Evolutionary conservation across 257 asterid species (phyloP), one percentile per base, ranked within the genome.

Genomic region (Capsicum baccatum): DNA sequence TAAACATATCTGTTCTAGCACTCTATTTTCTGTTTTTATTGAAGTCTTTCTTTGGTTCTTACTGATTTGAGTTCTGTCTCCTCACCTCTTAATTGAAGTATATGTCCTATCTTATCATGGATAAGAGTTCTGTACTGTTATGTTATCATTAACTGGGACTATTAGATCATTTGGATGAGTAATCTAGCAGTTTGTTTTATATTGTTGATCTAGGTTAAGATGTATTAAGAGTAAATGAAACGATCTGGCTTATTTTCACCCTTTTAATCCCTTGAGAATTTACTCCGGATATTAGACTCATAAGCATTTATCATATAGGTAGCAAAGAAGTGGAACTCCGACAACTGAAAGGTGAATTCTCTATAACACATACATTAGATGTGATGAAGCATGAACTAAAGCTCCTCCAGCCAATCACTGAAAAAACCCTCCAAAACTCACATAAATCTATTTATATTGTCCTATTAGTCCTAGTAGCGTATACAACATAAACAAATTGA

Each of bases 161-260:
- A 52, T 2, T 2, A 15, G 48, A 54, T 52, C 48, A 9, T 42
- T 76, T 52, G 81, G 42, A 76, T 76, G 81, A 54, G 48, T 52
- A 76, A 52, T 76, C 19, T 37, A 21, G 15, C 63, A 26, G 52
- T 74, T 52, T 52, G 11, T 21, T 52, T 76, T 13, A 4, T 48
- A 52, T 26, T 26, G 81, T 52, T 26, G 63, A 26, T 76, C 19
- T 76, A 76, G 56, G 48, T 50, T 76, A 6, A 76, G 63, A 26
- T 52, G 81, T 76, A 52, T 76, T 48, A 68, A 52, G 44, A 71
- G 81, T 62, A 56, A 13, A 83, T 21, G 21, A 69, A 8, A 39
- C 15, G 35, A 68, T 68, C 44, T 33, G 47, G 80, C 42, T 54
- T 83, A 83, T 83, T 81, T 67, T 47, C 8, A 37, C 59, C 85